Percentiles rank a stretch among this genome's conserved stretches.
Conservation (phyloP, 768 basidiomycete species). For the Phallus indusiatus region DNA sequence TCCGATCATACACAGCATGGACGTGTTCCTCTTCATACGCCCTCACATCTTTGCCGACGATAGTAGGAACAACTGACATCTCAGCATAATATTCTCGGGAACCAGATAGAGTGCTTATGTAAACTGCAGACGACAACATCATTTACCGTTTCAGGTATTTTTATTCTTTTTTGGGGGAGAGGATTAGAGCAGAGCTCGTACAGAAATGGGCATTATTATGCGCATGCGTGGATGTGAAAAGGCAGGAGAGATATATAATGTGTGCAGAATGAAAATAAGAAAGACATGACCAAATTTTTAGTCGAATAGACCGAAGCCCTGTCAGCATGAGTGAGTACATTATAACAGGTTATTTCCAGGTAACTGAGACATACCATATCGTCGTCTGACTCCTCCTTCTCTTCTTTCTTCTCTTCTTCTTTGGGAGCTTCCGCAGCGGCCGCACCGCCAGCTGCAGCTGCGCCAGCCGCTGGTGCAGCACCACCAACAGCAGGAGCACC, state of each 20-base stretch:
- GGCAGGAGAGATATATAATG: neutral
- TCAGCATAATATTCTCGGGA: neutral
- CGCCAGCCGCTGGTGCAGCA: conserved; percentile 42
- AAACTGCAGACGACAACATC: neutral
- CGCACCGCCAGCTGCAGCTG: conserved; percentile 47
- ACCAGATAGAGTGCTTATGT: neutral
- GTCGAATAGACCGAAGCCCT: conserved; percentile 98
- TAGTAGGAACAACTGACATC: neutral
- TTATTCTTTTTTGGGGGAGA: neutral
- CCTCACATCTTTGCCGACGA: neutral
- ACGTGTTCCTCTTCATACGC: conserved; percentile 70
- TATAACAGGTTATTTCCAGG: neutral
- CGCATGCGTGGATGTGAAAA: neutral
- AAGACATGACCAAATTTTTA: conserved; percentile 31
- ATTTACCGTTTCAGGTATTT: neutral
- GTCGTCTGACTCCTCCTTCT: conserved; percentile 85
- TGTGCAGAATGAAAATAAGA: neutral
- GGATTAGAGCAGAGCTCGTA: neutral
- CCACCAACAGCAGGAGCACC: conserved; percentile 66
- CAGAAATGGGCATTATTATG: neutral
- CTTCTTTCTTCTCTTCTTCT: conserved; percentile 79
- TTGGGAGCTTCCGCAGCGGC: conserved; percentile 66
- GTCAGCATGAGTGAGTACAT: neutral
- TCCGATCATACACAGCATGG: conserved; percentile 75
- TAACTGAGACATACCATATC: conserved; percentile 56